Conservation (phyloP, 768 basidiomycete genomes). For the Amanita rimosa region DNA sequence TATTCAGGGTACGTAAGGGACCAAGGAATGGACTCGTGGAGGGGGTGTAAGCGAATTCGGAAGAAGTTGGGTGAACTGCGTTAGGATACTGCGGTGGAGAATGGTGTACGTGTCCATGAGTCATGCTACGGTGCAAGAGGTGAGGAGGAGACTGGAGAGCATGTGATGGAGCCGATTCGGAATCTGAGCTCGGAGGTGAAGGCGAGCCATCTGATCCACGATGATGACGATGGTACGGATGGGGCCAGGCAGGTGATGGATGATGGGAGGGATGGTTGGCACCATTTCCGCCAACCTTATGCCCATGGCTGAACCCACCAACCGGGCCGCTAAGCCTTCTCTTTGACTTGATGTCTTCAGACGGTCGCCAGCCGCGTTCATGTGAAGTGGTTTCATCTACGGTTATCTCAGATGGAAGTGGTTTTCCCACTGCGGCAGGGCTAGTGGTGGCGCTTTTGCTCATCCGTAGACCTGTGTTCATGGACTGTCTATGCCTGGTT, state of each 20-base stretch:
- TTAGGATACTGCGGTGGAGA: conserved; percentile 23
- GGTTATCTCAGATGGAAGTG: conserved; percentile 12
- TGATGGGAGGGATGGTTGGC: conserved; percentile 17
- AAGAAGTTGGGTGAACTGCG: conserved; percentile 16
- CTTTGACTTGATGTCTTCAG: conserved; percentile 16
- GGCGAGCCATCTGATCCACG: conserved; percentile 47
- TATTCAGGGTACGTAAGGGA: conserved; percentile 62
- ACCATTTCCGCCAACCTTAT: conserved; percentile 5
- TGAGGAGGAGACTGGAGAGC: conserved; percentile 22
- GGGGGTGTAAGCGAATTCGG: conserved; percentile 43
- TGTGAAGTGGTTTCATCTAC: conserved; percentile 28
- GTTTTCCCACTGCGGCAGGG: conserved; percentile 29
- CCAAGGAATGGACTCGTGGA: conserved; percentile 76
- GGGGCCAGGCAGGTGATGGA: conserved; percentile 16
- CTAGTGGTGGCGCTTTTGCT: conserved; percentile 64
- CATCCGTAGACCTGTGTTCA: conserved; percentile 16
- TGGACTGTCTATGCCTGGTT: conserved; percentile 30
- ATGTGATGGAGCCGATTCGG: conserved; percentile 32
- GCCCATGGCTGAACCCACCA: conserved; percentile 15
- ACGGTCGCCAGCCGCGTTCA: conserved; percentile 21
- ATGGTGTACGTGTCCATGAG: conserved; percentile 10
- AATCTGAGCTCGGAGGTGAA: conserved; percentile 62
- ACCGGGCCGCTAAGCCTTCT: conserved; percentile 44
- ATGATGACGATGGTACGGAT: conserved; percentile 31
- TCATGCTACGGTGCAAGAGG: conserved; percentile 18